A percentile compares a stretch with the other conserved stretches of the same genome.
Conservation (phyloP, 371 early-diverging fungal genomes). For the Hamiltosporidium magnivora region DNA sequence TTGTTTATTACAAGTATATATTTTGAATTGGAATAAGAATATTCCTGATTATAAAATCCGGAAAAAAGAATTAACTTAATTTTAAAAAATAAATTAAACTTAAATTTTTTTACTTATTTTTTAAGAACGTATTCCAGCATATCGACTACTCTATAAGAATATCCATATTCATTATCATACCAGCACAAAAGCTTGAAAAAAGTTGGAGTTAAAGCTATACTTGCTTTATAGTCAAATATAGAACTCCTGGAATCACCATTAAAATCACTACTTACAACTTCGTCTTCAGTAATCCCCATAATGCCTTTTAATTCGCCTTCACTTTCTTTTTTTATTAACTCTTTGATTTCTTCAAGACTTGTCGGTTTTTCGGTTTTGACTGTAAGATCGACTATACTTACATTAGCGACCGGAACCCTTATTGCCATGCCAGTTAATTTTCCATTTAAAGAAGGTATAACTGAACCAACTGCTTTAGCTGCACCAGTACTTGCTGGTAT, state of each 20-base stretch:
- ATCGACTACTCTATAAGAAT: conserved; percentile 66
- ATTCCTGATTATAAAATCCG: too few relatives aligned
- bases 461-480: conserved; percentile 94
- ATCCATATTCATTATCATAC: conserved; percentile 72
- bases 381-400: conserved; percentile 92
- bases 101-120: conserved; percentile 9
- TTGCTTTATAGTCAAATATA: conserved; percentile 88
- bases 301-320: conserved; percentile 72
- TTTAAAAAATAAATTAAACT: too few relatives aligned
- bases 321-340: conserved; percentile 57
- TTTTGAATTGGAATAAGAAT: too few relatives aligned
- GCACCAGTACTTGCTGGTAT: conserved; percentile 98
- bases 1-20: too few relatives aligned
- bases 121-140: conserved; percentile 34
- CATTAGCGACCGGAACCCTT: conserved; percentile 89
- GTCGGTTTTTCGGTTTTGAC: conserved; percentile 67
- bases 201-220: conserved; percentile 78
- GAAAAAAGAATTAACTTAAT: too few relatives aligned
- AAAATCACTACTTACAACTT: conserved; percentile 89
- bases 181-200: conserved; percentile 95
- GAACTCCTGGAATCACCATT: conserved; percentile 72
- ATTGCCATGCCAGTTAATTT: conserved; percentile 63
- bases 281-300: conserved; percentile 81
- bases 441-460: conserved; percentile 82
- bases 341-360: conserved; percentile 21